phyloP scores from a whole-genome alignment of 1,284 basidiomycete species.

The Cryptococcus sp. region DNA sequence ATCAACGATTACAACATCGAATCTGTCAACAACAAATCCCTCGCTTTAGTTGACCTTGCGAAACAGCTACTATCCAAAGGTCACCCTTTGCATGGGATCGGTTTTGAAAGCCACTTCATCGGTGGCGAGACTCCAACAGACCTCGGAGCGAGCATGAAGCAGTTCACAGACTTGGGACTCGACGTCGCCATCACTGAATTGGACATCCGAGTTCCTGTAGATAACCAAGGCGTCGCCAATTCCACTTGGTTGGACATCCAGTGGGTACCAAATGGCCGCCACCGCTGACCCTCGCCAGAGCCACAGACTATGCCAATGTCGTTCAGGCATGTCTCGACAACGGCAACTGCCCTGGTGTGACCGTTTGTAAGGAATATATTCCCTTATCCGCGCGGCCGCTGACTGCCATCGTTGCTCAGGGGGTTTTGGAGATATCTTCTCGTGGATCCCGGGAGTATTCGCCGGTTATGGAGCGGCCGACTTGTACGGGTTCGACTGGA shows the following conservation, averaged over 20 bases:
- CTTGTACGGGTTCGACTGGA: conserved; percentile 36
- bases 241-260: conserved; percentile 27
- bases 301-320: conserved; percentile 31
- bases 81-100: conserved; percentile 35
- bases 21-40: conserved; percentile 35
- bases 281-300: conserved; percentile 14
- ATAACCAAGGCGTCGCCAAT: conserved; percentile 27
- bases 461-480: conserved; percentile 35
- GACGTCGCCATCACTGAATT: conserved; percentile 46
- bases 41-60: conserved; percentile 23
- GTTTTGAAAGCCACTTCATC: conserved; percentile 42
- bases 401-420: too few species aligned
- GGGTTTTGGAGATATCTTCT: conserved; percentile 29
- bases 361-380: too few species aligned
- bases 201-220: conserved; percentile 36
- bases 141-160: conserved; percentile 29
- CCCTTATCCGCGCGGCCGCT: too few species aligned
- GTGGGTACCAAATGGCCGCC: conserved; percentile 10
- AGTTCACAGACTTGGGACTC: conserved; percentile 39
- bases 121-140: conserved; percentile 30
- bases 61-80: conserved; percentile 25
- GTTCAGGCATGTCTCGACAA: conserved; percentile 36
- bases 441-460: conserved; percentile 45
- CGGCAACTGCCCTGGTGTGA: conserved; percentile 37
- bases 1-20: conserved; percentile 48